Evolutionary conservation across 176 grass and related monocot genomes (phyloP).

Genomic region (Lolium rigidum): DNA sequence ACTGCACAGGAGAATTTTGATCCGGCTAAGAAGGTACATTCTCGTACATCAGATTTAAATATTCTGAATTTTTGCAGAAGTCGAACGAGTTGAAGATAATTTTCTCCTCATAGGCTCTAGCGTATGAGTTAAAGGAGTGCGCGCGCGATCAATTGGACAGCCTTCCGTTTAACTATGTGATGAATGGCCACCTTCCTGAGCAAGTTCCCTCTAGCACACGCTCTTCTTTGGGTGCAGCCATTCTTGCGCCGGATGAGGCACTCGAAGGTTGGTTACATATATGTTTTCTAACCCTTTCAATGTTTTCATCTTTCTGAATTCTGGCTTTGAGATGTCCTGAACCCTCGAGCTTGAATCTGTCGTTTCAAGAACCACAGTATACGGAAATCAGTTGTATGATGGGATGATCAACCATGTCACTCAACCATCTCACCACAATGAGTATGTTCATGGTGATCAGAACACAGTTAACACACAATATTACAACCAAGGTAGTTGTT

Average conservation of each 20-base stretch:
- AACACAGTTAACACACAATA: neutral
- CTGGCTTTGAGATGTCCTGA: neutral
- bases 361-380: neutral
- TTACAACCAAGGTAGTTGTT: neutral
- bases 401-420: neutral
- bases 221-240: neutral
- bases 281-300: neutral
- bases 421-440: neutral
- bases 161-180: constrained; percentile 8
- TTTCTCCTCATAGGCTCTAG: constrained; percentile 10
- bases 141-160: neutral
- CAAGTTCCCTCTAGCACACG: neutral
- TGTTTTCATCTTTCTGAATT: neutral
- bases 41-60: neutral
- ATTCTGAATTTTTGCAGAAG: neutral
- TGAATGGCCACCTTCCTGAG: constrained; percentile 31
- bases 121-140: neutral
- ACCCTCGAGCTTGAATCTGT: neutral
- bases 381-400: neutral
- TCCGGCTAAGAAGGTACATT: neutral
- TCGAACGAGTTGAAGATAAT: neutral
- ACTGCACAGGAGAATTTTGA: neutral
- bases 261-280: neutral
- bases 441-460: neutral
- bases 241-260: neutral